A percentile compares a stretch with the other conserved stretches of the same genome.
Conservation (phyloP, 2,329 filamentous ascomycete species). For the Cladosporium colombiae region DNA sequence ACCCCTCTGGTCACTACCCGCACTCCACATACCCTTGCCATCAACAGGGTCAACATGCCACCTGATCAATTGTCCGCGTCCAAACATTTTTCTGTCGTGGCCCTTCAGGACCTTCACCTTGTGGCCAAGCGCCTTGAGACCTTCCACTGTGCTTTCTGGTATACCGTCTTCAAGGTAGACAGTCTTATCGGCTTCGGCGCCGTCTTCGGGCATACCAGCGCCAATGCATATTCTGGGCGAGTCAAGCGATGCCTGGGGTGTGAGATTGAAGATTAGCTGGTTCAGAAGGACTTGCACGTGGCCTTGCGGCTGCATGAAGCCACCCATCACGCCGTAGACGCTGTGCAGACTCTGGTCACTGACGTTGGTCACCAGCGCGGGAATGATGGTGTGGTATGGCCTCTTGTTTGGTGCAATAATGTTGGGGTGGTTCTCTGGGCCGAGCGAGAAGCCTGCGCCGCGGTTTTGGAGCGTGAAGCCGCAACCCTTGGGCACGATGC, state of each 20-base stretch:
- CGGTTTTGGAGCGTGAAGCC: constrained; percentile 96
- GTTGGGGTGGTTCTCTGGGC: constrained; percentile 70
- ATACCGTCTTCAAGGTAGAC: constrained; percentile 87
- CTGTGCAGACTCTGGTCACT: constrained; percentile 74
- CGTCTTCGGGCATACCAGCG: constrained; percentile 65
- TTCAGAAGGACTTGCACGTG: constrained; percentile 92
- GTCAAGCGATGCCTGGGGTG: constrained; percentile 86
- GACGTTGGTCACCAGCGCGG: constrained; percentile 80
- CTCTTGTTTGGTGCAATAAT: constrained; percentile 76
- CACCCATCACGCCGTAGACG: constrained; percentile 95
- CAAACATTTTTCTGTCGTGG: constrained; percentile 69
- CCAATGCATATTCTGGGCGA: constrained; percentile 88
- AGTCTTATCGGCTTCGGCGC: constrained; percentile 59
- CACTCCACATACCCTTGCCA: constrained; percentile 74
- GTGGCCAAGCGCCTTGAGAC: constrained; percentile 71
- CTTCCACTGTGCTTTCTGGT: constrained; percentile 64
- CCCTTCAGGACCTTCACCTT: constrained; percentile 68
- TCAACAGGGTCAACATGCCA: constrained; percentile 69
- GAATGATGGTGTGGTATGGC: constrained; percentile 98
- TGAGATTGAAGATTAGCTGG: constrained; percentile 77
- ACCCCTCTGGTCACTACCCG: constrained; percentile 82
- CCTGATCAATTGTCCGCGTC: constrained; percentile 82
- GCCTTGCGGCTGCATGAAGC: constrained; percentile 97
- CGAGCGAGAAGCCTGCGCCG: constrained; percentile 79
- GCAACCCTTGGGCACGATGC: constrained; percentile 79